Conservation (phyloP, 495 filamentous ascomycete species). For the Achaetomiella virescens region DNA sequence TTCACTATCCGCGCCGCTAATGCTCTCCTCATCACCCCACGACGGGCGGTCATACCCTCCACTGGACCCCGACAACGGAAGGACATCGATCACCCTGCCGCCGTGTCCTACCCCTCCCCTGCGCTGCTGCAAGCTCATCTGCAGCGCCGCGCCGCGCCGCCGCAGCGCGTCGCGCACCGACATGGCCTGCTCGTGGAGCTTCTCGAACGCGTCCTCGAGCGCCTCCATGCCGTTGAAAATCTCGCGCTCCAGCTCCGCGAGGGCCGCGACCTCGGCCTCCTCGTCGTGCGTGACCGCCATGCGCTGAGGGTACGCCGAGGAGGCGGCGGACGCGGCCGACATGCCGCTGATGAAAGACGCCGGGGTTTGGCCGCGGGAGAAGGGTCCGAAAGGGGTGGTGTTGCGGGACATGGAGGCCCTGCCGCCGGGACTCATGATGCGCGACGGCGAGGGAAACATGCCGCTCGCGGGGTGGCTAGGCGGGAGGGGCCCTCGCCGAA, state of each 20-base stretch:
- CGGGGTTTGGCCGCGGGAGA: slow-evolving; percentile 40
- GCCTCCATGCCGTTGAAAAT: slow-evolving; percentile 92
- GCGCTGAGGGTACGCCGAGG: slow-evolving; percentile 32
- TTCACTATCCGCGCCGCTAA: slow-evolving; percentile 50
- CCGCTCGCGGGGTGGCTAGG: slow-evolving; percentile 47
- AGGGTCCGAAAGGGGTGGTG: slow-evolving; percentile 26
- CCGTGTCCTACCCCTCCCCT: slow-evolving; percentile 33
- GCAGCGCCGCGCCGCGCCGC: slow-evolving; percentile 70
- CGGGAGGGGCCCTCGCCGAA: slow-evolving; percentile 45
- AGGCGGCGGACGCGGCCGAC: slow-evolving; percentile 30
- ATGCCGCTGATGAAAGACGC: slow-evolving; percentile 43
- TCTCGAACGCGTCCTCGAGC: slow-evolving; percentile 92
- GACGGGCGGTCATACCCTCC: slow-evolving; percentile 36
- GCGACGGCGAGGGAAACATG: slow-evolving; percentile 35
- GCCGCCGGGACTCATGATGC: slow-evolving; percentile 26
- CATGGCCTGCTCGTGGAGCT: slow-evolving; percentile 79
- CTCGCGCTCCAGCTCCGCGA: slow-evolving; percentile 88
- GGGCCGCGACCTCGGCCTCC: slow-evolving; percentile 81
- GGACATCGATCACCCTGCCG: slow-evolving; percentile 35
- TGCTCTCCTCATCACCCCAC: slow-evolving; percentile 45
- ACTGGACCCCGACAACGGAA: slow-evolving; percentile 37
- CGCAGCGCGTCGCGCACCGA: slow-evolving; percentile 70
- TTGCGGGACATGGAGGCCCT: slow-evolving; percentile 30
- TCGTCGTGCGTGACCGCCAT: slow-evolving; percentile 76
- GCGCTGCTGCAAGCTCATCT: slow-evolving; percentile 68